phyloP scores from a whole-genome alignment of 495 filamentous ascomycete genomes.

The Durotheca rogersii region DNA sequence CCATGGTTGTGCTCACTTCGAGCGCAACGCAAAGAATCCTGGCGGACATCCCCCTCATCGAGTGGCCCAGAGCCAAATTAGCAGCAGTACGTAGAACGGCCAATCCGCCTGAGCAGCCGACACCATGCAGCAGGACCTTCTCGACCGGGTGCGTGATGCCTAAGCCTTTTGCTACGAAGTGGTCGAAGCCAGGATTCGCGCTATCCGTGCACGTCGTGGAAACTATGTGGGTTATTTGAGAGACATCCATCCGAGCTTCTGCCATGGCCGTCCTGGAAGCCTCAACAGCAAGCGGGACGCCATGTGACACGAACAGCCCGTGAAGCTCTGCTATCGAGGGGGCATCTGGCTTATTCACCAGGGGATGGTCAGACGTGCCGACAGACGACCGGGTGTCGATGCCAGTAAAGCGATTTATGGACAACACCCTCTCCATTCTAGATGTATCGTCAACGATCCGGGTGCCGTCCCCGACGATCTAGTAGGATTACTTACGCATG shows the following conservation, averaged over 20 bases:
- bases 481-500: slow-evolving; percentile 44
- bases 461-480: not conserved
- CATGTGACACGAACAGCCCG: slow-evolving; percentile 55
- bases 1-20: slow-evolving; percentile 59
- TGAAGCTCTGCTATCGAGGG: slow-evolving; percentile 59
- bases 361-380: slow-evolving; percentile 54
- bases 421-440: slow-evolving; percentile 59
- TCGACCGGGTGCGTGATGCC: slow-evolving; percentile 52
- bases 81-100: slow-evolving; percentile 61
- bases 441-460: slow-evolving; percentile 5
- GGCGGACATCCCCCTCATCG: slow-evolving; percentile 51
- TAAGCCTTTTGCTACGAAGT: slow-evolving; percentile 58
- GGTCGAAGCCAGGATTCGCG: slow-evolving; percentile 69
- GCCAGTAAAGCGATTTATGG: slow-evolving; percentile 63
- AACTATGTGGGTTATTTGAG: slow-evolving; percentile 64
- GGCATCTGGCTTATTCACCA: slow-evolving; percentile 54
- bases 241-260: slow-evolving; percentile 50
- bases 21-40: slow-evolving; percentile 61
- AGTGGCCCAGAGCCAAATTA: slow-evolving; percentile 60
- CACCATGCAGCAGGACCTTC: slow-evolving; percentile 61
- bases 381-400: slow-evolving; percentile 63
- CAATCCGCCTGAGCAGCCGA: slow-evolving; percentile 64
- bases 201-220: slow-evolving; percentile 66
- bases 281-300: slow-evolving; percentile 56
- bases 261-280: slow-evolving; percentile 61